Percentiles rank a stretch among this genome's conserved stretches.
Conservation (phyloP, 2,329 filamentous ascomycete genomes). For the Aspergillus awamori region DNA sequence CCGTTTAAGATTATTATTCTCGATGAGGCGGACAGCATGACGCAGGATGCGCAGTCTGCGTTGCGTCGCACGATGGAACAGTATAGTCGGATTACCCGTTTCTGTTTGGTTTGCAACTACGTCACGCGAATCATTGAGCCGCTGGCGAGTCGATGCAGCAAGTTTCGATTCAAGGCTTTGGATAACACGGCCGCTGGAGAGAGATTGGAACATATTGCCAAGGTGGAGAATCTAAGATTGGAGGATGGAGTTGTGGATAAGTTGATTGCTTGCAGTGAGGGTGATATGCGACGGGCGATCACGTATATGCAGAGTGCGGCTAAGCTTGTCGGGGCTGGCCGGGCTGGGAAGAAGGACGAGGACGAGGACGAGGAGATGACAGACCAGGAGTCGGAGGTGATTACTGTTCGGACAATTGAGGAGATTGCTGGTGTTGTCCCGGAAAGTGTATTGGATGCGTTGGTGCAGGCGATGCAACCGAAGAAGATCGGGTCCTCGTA, state of each 20-base stretch:
- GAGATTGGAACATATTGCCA: slow-evolving; percentile 80
- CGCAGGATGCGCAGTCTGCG: slow-evolving; percentile 93
- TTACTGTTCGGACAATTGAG: slow-evolving; percentile 80
- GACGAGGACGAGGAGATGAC: slow-evolving; percentile 65
- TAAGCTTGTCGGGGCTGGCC: slow-evolving; percentile 71
- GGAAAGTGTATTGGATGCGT: slow-evolving; percentile 66
- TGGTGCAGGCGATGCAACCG: slow-evolving; percentile 77
- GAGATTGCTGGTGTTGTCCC: slow-evolving; percentile 97
- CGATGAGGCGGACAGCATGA: slow-evolving; percentile 98
- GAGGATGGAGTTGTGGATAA: slow-evolving; percentile 80
- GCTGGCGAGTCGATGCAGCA: slow-evolving; percentile 87
- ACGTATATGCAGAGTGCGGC: slow-evolving; percentile 96
- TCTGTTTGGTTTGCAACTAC: slow-evolving; percentile 98
- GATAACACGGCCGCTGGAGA: slow-evolving; percentile 81
- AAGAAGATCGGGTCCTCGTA: slow-evolving; percentile 67
- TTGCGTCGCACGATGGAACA: slow-evolving; percentile 97
- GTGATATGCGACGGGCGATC: slow-evolving; percentile 93
- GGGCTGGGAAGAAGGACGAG: slow-evolving; percentile 49
- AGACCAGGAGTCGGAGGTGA: slow-evolving; percentile 53
- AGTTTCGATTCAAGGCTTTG: slow-evolving; percentile 96
- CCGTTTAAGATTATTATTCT: slow-evolving; percentile 99
- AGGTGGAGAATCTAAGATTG: slow-evolving; percentile 72
- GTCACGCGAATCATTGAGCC: slow-evolving; percentile 98
- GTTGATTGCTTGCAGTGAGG: slow-evolving; percentile 84
- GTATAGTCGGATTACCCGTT: slow-evolving; percentile 92